phyloP scores from a whole-genome alignment of 371 early-diverging fungal genomes.

The Mortierella sp. region DNA sequence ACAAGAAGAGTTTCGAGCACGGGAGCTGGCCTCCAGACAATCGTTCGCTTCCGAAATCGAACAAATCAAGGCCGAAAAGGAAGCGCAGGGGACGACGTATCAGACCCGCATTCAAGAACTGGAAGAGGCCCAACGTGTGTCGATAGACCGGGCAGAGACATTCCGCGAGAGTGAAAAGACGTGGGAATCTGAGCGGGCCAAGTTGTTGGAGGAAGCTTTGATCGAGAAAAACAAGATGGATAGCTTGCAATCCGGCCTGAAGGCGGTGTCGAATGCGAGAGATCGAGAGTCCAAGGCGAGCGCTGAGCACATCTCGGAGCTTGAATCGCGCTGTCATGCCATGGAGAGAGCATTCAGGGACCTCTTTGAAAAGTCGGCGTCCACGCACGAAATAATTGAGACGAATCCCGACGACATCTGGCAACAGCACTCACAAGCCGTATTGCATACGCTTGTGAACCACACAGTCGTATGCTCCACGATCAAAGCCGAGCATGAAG shows the following conservation, averaged over 20 bases:
- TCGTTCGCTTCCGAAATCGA: conserved; percentile 17
- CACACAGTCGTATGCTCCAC: conserved; percentile 22
- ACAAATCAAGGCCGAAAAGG: conserved; percentile 8
- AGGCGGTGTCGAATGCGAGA: neutral
- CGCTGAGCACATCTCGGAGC: conserved; percentile 14
- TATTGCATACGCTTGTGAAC: conserved; percentile 13
- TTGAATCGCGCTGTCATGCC: conserved; percentile 22
- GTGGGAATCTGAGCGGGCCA: conserved; percentile 20
- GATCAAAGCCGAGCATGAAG: conserved; percentile 25
- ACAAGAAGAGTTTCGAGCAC: conserved; percentile 5
- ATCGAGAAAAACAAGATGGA: conserved; percentile 4
- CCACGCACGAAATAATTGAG: neutral
- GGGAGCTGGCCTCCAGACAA: conserved; percentile 10
- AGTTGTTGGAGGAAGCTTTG: conserved; percentile 5
- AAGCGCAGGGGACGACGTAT: conserved; percentile 3
- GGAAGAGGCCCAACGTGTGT: conserved; percentile 8
- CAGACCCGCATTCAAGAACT: conserved; percentile 27
- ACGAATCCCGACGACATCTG: conserved; percentile 7
- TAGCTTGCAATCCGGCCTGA: conserved; percentile 13
- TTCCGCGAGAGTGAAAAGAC: conserved; percentile 20
- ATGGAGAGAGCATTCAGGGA: conserved; percentile 36
- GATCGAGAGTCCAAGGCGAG: conserved; percentile 15
- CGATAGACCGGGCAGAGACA: conserved; percentile 20
- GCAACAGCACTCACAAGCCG: conserved; percentile 20
- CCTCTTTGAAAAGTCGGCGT: conserved; percentile 19